Base-by-base conservation (phyloP, 129 eudicot species). In the Flaveria sonorensis region DNA sequence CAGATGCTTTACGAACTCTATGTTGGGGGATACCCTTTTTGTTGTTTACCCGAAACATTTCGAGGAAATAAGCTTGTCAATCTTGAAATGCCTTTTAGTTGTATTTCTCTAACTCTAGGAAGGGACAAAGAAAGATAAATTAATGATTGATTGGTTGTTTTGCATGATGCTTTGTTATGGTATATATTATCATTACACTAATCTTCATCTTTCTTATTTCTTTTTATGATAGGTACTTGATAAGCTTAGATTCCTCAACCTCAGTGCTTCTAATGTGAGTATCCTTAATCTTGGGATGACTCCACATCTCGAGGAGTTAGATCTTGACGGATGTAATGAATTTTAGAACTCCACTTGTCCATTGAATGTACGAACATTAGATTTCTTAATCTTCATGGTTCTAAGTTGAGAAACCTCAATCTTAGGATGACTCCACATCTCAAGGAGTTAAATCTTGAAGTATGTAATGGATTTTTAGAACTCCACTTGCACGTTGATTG, bases 41-140 rank as follows among this genome's bases (percentile, higher is more conserved):
- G 1, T 16, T 59, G 7, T 73, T 59, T 73, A 42, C 57, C 69
- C 0, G 4, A 42, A 59, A 3, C 43, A 42, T 73, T 73, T 42
- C 70, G 24, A 70, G 60, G 2, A 70, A 8, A 70, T 20, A 70
- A 70, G 0, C 60, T 70, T 4, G 74, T 47, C 23, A 4, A 2
- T 11, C 70, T 73, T 14, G 2, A 14, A 4, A 59, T 73, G 69
- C 0, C 0, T 0, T 0, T 0, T 0, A 59, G 56, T 32, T 6
- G 0, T 12, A 62, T 62, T n/a, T 5, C 10, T 0, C 42, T n/a
- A 21, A 42, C 78, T 73, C 5, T 21, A 28, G 70, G 18, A 73
- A 40, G 56, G 57, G 57, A 48, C 42, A 73, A 18, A 55, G 9
- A 73, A 55, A 73, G 77, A 68, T 73, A 36, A 21, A 56, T n/a